Base-by-base conservation (phyloP, 2,329 filamentous ascomycete species). In the Didymella pinodella region DNA sequence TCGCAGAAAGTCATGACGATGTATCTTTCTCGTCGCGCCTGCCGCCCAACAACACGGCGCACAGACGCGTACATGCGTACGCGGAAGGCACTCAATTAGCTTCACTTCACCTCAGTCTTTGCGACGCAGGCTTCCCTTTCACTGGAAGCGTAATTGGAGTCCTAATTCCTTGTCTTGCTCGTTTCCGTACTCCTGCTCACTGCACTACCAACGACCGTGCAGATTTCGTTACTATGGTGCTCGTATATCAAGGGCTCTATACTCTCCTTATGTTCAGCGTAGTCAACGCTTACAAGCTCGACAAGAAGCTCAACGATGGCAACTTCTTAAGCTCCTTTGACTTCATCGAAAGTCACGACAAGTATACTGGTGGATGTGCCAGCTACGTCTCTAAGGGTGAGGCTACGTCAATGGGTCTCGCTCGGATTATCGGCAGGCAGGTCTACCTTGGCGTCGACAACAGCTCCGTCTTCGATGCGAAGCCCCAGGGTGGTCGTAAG, bases 401-500 rank as follows among this genome's bases (percentile, higher is more conserved):
- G 29, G 68, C 69, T n/a, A 49, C 58, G 14, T 50, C 52, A 4
- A 49, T 49, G 14, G 64, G 64, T 7, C 62, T 73, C 31, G 64
- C 68, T 8, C 59, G 53, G 20, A 63, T 56, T 46, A 32, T 55
- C 14, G 54, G 57, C 28, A 50, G 50, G 31, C 66, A 59, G 34
- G 59, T 73, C 36, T 66, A 59, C 60, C 59, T 74, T 11, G 66
- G 69, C 7, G 70, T 68, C 18, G 70, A 74, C 48, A 63, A 57
- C 18, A 46, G 38, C 48, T 58, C 48, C 6, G 16, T 51, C 20
- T 8, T 51, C 26, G 54, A 48, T 6, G 43, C 47, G 14, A 43
- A 20, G 6, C 48, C 48, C 38, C 47, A 64, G 28, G 54, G 56
- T 40, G 68, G 69, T 1, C 68, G 72, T n/a, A 61, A 64, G 41